A percentile compares a stretch with the other conserved stretches of the same genome.
Conservation (phyloP, 202 grass and related monocot genomes). For the Carex arenaria region DNA sequence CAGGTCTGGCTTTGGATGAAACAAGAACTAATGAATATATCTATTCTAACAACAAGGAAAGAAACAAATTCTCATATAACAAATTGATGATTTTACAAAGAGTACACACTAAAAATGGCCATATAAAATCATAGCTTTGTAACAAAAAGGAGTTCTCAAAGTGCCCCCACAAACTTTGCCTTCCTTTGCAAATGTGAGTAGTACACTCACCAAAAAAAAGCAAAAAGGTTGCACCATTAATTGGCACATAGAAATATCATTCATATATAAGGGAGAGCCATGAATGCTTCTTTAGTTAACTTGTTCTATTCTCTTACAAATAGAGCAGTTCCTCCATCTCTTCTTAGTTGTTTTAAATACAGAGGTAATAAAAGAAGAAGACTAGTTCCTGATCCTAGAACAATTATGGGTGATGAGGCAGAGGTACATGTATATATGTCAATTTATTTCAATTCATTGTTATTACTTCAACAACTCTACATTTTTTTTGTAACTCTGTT, state of each 20-base stretch:
- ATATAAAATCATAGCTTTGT: background rate
- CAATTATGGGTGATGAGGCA: constrained; percentile 1
- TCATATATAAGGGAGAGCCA: constrained; percentile 13
- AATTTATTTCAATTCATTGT: too few relatives aligned
- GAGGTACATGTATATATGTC: background rate
- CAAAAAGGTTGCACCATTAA: background rate
- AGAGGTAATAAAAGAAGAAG: constrained; percentile 1
- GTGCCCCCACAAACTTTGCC: constrained; percentile 6
- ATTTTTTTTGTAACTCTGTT: background rate
- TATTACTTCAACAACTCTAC: background rate
- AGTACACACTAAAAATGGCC: background rate
- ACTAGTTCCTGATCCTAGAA: background rate
- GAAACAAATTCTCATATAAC: background rate
- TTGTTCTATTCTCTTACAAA: constrained; percentile 11
- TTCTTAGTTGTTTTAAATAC: background rate
- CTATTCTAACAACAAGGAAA: too few relatives aligned
- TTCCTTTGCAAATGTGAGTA: background rate
- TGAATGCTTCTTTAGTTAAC: constrained; percentile 12
- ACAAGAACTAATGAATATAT: too few relatives aligned
- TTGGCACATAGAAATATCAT: background rate
- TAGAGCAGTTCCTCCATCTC: background rate
- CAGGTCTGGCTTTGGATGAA: too few relatives aligned
- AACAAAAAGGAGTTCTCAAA: background rate
- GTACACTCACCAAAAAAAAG: background rate
- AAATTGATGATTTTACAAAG: background rate